phyloP scores from a whole-genome alignment of 257 asterid species.

The Salvia rosmarinus region DNA sequence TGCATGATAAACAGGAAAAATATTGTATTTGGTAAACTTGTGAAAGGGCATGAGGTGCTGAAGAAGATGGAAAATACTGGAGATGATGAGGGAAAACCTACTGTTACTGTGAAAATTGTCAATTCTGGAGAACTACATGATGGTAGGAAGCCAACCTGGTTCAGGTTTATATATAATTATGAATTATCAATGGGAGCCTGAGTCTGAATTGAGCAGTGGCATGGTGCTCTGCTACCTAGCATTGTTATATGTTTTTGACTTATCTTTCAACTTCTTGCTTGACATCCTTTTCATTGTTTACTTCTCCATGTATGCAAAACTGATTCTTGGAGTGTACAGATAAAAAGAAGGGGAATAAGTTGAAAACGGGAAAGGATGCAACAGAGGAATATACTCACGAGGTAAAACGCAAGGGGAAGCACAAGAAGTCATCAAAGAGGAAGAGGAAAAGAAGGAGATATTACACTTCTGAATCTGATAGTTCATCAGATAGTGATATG shows the following conservation, averaged over 20 bases:
- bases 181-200: neutral
- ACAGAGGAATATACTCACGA: constrained; percentile 49
- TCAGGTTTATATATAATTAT: neutral
- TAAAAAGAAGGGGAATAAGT: constrained; percentile 48
- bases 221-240: neutral
- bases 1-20: constrained; percentile 65
- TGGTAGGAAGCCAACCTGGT: constrained; percentile 53
- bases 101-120: constrained; percentile 88
- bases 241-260: neutral
- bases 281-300: constrained; percentile 1
- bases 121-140: constrained; percentile 83
- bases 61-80: constrained; percentile 90
- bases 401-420: constrained; percentile 66
- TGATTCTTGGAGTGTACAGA: constrained; percentile 44
- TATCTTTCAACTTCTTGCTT: constrained; percentile 17
- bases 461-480: constrained; percentile 85
- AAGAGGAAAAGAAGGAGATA: constrained; percentile 79
- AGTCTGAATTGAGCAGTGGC: constrained; percentile 12
- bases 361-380: constrained; percentile 48
- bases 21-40: constrained; percentile 88
- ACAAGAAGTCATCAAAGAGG: constrained; percentile 72
- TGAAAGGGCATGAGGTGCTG: constrained; percentile 77
- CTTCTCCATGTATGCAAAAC: neutral
- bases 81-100: constrained; percentile 81
- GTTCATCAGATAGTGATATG: constrained; percentile 65